A percentile compares a stretch with the other conserved stretches of the same genome.
phyloP scores from a whole-genome alignment of 1,284 basidiomycete species.

The Puccinia polysora region DNA sequence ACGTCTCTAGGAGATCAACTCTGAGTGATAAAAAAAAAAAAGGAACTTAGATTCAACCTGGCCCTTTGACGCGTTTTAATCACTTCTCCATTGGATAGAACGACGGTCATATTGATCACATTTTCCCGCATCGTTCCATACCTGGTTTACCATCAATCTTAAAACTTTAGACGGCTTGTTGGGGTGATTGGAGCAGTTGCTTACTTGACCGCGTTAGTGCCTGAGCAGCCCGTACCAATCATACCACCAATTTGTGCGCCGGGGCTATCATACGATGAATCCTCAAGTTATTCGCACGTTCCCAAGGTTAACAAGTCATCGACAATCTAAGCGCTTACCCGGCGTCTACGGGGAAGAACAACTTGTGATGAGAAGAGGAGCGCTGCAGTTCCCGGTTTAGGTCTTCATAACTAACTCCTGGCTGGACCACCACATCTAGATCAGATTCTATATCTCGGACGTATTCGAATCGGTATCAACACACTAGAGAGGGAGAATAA shows the following conservation, averaged over 20 bases:
- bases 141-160: constrained; percentile 13
- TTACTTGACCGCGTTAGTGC: constrained; percentile 80
- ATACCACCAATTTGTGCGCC: constrained; percentile 85
- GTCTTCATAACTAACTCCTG: constrained; percentile 80
- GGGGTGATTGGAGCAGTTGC: constrained; percentile 60
- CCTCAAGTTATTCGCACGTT: too few relatives aligned
- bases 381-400: constrained; percentile 71
- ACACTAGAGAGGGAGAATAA: neutral
- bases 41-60: constrained; percentile 44
- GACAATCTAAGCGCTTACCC: constrained; percentile 51
- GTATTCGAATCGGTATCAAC: constrained; percentile 63
- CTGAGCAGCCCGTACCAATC: constrained; percentile 63
- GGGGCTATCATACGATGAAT: too few relatives aligned
- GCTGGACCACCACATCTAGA: constrained; percentile 53
- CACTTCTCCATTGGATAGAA: constrained; percentile 81
- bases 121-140: constrained; percentile 62
- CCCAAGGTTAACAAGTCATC: too few relatives aligned
- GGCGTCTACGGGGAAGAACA: constrained; percentile 77
- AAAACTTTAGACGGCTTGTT: neutral
- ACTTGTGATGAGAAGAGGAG: constrained; percentile 52
- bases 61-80: constrained; percentile 85
- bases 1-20: neutral
- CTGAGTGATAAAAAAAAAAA: too few relatives aligned
- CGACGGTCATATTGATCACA: constrained; percentile 52
- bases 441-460: constrained; percentile 48